These are phyloP conservation scores for Ilyonectria mors-panacis DNA, from an alignment of 2,329 filamentous ascomycete genomes.

Conservation along the genomic window DNA sequence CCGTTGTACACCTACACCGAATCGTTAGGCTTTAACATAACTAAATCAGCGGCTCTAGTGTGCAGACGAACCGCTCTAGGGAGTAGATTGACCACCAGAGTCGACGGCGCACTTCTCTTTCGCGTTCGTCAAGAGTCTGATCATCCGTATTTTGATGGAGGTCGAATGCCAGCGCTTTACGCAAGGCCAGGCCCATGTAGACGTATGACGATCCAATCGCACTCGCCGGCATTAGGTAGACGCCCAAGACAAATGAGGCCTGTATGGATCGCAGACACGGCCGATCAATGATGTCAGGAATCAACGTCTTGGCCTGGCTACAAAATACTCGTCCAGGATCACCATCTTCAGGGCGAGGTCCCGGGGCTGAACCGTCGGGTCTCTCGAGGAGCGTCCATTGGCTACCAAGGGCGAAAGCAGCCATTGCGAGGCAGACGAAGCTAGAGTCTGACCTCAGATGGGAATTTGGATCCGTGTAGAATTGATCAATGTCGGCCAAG, in stretches of 20 bases:
- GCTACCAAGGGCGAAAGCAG: conserved; percentile 51
- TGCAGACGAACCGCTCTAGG: conserved; percentile 42
- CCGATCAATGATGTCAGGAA: conserved; percentile 54
- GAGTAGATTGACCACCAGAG: conserved; percentile 53
- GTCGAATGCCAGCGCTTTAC: conserved; percentile 49
- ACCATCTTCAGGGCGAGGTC: conserved; percentile 12
- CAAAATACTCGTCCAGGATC: conserved; percentile 53
- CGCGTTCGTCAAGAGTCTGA: conserved; percentile 35
- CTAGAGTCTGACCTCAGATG: conserved; percentile 40
- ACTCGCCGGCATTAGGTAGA: conserved; percentile 54
- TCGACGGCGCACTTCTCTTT: conserved; percentile 42
- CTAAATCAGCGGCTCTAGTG: no score
- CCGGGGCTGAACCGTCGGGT: conserved; percentile 31
- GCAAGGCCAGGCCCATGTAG: conserved; percentile 49
- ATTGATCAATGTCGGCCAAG: conserved; percentile 42
- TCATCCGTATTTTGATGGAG: conserved; percentile 48
- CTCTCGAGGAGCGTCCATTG: conserved; percentile 53
- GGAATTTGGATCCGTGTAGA: conserved; percentile 43
- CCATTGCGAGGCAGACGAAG: conserved; percentile 48
- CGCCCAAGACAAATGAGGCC: conserved; percentile 51
- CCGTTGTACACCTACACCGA: conserved; percentile 36
- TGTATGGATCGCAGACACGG: conserved; percentile 52
- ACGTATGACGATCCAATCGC: conserved; percentile 53
- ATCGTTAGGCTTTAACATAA: no score
- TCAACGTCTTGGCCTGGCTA: conserved; percentile 46